Evolutionary conservation across 1,139 yeast genomes (phyloP).

Genomic region (Debaryomycetaceae sp.): DNA sequence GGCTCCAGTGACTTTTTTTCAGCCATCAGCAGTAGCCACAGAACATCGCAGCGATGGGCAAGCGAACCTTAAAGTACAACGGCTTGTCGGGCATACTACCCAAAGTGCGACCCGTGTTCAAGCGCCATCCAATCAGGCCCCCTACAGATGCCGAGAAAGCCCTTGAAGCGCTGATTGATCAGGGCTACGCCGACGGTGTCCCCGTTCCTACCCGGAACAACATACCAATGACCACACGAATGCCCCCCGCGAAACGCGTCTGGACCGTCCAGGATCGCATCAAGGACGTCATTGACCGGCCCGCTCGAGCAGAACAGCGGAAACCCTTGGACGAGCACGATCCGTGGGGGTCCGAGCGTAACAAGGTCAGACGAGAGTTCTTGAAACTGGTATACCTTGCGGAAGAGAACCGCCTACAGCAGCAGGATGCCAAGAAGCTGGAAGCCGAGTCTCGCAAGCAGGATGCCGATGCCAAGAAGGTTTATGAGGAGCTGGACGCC

Average conservation of each 20-base stretch:
- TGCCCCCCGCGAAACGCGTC: conserved; percentile 40
- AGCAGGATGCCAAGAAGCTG: conserved; percentile 14
- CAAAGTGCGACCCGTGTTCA: conserved; percentile 59
- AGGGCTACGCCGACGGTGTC: conserved; percentile 68
- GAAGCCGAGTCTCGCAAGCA: not conserved
- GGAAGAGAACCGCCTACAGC: conserved; percentile 30
- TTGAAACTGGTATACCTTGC: conserved; percentile 53
- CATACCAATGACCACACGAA: conserved; percentile 16
- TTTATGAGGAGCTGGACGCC: conserved; percentile 24
- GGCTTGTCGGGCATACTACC: conserved; percentile 85
- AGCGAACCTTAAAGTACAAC: conserved; percentile 40
- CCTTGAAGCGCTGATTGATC: conserved; percentile 15
- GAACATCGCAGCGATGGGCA: conserved; percentile 27
- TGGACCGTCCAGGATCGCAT: conserved; percentile 52
- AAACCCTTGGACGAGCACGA: conserved; percentile 30
- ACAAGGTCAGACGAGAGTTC: conserved; percentile 65
- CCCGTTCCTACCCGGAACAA: conserved; percentile 63
- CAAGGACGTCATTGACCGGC: conserved; percentile 37
- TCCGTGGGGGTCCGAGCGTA: conserved; percentile 44
- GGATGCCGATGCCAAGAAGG: conserved; percentile 12
- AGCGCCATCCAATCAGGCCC: conserved; percentile 50
- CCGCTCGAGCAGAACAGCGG: conserved; percentile 17
- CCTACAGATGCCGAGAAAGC: conserved; percentile 30
- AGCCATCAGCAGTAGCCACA: not conserved
- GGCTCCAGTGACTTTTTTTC: not conserved